Conservation (phyloP, 176 grass and related monocot species). For the Phoenix roebelenii region DNA sequence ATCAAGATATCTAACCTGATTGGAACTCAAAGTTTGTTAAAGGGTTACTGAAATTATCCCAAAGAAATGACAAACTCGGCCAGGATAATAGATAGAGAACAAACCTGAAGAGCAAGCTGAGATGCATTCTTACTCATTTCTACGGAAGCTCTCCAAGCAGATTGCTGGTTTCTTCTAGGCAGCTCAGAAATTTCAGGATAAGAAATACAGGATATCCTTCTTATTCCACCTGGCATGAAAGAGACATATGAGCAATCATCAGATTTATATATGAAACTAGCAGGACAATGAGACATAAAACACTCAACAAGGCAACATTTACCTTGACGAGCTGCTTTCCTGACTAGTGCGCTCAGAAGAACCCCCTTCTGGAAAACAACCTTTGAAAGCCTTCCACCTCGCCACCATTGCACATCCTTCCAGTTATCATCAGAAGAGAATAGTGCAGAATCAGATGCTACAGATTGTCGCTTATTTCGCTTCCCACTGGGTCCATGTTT, state of each 20-base stretch:
- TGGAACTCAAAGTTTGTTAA: not conserved
- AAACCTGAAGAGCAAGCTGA: conserved; percentile 87
- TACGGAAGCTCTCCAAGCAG: conserved; percentile 84
- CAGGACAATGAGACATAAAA: conserved; percentile 14
- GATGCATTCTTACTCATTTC: conserved; percentile 56
- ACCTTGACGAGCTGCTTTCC: conserved; percentile 98
- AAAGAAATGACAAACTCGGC: conserved; percentile 5
- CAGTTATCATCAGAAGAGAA: conserved; percentile 56
- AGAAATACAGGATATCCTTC: conserved; percentile 53
- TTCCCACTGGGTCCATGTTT: conserved; percentile 68
- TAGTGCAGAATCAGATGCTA: conserved; percentile 39
- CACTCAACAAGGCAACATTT: conserved; percentile 18
- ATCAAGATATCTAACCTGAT: conserved; percentile 97
- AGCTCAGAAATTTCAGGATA: conserved; percentile 68
- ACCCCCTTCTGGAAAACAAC: conserved; percentile 56
- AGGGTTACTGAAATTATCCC: too few relatives aligned
- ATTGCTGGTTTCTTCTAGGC: conserved; percentile 67
- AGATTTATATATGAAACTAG: conserved; percentile 5
- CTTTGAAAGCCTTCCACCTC: conserved; percentile 65
- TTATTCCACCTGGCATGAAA: conserved; percentile 52
- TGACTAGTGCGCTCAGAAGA: conserved; percentile 33
- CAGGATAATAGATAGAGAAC: conserved; percentile 4
- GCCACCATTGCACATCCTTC: conserved; percentile 82
- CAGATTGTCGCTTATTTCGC: conserved; percentile 47
- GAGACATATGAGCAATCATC: conserved; percentile 13